A percentile compares a stretch with the other conserved stretches of the same genome.
phyloP scores from a whole-genome alignment of 2,329 filamentous ascomycete genomes.

The Pestalotiopsis fici region DNA sequence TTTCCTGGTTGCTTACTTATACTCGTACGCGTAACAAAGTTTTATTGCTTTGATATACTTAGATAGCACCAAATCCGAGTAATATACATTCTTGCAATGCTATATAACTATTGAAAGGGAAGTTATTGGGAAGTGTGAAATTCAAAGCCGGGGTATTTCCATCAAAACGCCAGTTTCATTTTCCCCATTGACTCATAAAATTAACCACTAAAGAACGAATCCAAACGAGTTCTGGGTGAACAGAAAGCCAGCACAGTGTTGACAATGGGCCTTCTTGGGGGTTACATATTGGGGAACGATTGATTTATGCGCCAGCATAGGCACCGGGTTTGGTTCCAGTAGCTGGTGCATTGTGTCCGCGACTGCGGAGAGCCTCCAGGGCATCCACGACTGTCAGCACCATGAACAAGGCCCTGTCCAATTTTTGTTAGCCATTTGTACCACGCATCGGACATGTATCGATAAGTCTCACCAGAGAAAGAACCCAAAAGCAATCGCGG shows the following conservation, averaged over 20 bases:
- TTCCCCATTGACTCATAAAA: no score
- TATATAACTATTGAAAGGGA: no score
- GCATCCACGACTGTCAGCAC: conserved; percentile 48
- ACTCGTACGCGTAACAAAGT: no score
- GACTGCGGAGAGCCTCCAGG: conserved; percentile 42
- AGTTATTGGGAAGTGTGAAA: no score
- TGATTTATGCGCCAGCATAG: conserved; percentile 25
- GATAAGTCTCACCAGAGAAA: conserved; percentile 52
- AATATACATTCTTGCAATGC: background rate
- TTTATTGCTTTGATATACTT: no score
- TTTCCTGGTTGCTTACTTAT: no score
- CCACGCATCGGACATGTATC: background rate
- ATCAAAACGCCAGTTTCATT: background rate
- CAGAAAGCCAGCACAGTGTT: no score
- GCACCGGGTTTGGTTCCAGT: conserved; percentile 20
- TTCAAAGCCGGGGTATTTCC: background rate
- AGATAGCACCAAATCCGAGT: no score
- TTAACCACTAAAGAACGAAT: no score
- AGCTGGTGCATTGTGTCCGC: conserved; percentile 31
- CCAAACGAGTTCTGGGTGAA: no score
- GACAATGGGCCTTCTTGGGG: background rate
- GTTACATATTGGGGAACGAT: background rate
- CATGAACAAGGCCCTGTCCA: conserved; percentile 48
- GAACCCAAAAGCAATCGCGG: conserved; percentile 66
- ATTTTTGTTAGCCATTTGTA: background rate